A percentile compares a stretch with the other conserved stretches of the same genome.
These are phyloP conservation scores for Inonotus hispidus DNA, from an alignment of 1,284 basidiomycete genomes.

Conservation along the genomic window DNA sequence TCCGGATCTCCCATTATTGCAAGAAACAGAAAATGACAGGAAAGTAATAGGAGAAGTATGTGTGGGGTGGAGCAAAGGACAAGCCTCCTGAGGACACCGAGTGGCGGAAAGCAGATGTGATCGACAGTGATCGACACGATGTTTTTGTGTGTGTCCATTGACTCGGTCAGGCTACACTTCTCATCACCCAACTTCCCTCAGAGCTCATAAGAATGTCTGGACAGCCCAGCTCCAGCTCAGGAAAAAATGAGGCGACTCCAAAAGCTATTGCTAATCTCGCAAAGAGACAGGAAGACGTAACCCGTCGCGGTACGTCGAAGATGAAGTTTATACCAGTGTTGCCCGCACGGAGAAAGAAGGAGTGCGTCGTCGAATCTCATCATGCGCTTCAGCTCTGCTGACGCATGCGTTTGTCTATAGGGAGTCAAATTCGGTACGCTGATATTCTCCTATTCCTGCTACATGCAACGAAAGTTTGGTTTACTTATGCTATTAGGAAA, in stretches of 20 bases:
- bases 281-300: constrained; percentile 64
- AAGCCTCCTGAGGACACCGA: not conserved
- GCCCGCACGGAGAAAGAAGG: constrained; percentile 66
- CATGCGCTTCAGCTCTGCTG: not conserved
- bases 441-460: not conserved
- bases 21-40: not conserved
- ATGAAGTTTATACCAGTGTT: constrained; percentile 77
- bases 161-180: not conserved
- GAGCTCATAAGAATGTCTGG: not conserved
- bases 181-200: not conserved
- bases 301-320: constrained; percentile 64
- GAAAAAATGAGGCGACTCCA: constrained; percentile 22
- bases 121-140: not conserved
- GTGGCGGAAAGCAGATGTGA: no score
- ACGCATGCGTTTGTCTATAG: constrained; percentile 17
- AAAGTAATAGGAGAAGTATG: not conserved
- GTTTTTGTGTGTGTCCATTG: not conserved
- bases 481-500: constrained; percentile 41
- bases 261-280: constrained; percentile 67
- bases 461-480: not conserved
- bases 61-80: not conserved
- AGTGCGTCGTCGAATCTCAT: constrained; percentile 50
- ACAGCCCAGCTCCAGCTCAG: constrained; percentile 3
- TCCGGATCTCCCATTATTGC: constrained; percentile 37
- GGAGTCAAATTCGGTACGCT: constrained; percentile 40